phyloP scores from a whole-genome alignment of 2,329 filamentous ascomycete genomes.

The Xylogone sp. region DNA sequence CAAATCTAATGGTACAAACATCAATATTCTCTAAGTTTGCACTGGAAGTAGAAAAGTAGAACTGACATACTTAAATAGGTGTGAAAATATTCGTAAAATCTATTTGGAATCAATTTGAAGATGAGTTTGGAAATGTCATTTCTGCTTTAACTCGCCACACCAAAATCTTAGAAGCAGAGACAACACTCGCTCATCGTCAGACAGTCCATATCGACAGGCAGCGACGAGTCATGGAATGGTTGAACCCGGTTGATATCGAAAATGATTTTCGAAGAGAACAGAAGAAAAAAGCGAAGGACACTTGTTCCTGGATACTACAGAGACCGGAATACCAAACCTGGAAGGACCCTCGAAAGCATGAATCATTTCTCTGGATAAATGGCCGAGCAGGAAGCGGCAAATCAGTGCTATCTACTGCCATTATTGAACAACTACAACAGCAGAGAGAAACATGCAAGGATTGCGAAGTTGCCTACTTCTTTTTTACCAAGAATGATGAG shows the following conservation, averaged over 20 bases:
- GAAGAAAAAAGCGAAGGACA: neutral
- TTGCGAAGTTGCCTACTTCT: neutral
- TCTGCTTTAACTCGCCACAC: neutral
- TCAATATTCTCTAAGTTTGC: neutral
- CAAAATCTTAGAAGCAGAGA: neutral
- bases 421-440: slow-evolving; percentile 1
- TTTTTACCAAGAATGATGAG: neutral
- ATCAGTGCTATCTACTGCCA: neutral
- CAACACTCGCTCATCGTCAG: neutral
- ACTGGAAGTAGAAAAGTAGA: neutral
- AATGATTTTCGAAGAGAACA: neutral
- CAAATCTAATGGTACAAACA: neutral
- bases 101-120: neutral
- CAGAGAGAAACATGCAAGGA: neutral
- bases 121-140: neutral
- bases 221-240: neutral
- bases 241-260: neutral
- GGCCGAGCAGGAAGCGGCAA: slow-evolving; percentile 1
- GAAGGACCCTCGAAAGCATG: neutral
- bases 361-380: slow-evolving; percentile 2
- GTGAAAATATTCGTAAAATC: neutral
- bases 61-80: neutral
- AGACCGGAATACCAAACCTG: neutral
- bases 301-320: neutral
- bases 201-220: neutral